Evolutionary conservation across 2,329 filamentous ascomycete species (phyloP).

Genomic region (Epichloe uncinata): DNA sequence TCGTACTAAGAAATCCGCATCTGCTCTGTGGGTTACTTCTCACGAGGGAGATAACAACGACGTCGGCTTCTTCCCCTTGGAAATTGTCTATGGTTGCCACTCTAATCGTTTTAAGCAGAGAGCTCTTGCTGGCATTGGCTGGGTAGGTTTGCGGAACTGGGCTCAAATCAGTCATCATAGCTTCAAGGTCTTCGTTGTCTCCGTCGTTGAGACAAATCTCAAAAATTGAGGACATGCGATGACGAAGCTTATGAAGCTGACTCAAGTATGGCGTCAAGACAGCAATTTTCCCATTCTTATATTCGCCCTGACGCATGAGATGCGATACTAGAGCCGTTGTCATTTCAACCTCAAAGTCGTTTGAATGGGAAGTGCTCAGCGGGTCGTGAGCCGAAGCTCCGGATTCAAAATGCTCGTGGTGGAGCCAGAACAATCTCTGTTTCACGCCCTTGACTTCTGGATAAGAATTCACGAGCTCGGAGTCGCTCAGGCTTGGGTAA

Average conservation of each 20-base stretch:
- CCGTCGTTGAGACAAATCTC: conserved; percentile 52
- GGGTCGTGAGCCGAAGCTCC: conserved; percentile 16
- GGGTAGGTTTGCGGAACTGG: background rate
- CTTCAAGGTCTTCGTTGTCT: conserved; percentile 30
- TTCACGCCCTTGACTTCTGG: conserved; percentile 41
- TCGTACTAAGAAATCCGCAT: conserved; percentile 52
- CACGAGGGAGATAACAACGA: conserved; percentile 57
- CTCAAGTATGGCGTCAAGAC: conserved; percentile 55
- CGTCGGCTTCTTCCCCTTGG: conserved; percentile 61
- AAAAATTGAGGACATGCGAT: conserved; percentile 31
- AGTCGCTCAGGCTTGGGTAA: conserved; percentile 44
- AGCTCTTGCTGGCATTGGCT: conserved; percentile 4
- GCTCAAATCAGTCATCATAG: background rate
- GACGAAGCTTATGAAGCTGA: conserved; percentile 39
- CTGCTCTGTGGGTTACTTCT: conserved; percentile 48
- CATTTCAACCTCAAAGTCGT: conserved; percentile 52
- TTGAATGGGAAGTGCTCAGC: conserved; percentile 34
- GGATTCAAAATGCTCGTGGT: conserved; percentile 39
- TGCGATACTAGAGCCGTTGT: conserved; percentile 48
- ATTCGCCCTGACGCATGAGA: conserved; percentile 49
- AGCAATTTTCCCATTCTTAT: conserved; percentile 48
- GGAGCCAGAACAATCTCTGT: conserved; percentile 44
- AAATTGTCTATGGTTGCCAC: conserved; percentile 63
- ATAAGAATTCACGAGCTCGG: conserved; percentile 20
- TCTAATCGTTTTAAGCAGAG: conserved; percentile 34